Evolutionary conservation across 2,329 filamentous ascomycete genomes (phyloP).

Genomic region (Colletotrichum costaricense): DNA sequence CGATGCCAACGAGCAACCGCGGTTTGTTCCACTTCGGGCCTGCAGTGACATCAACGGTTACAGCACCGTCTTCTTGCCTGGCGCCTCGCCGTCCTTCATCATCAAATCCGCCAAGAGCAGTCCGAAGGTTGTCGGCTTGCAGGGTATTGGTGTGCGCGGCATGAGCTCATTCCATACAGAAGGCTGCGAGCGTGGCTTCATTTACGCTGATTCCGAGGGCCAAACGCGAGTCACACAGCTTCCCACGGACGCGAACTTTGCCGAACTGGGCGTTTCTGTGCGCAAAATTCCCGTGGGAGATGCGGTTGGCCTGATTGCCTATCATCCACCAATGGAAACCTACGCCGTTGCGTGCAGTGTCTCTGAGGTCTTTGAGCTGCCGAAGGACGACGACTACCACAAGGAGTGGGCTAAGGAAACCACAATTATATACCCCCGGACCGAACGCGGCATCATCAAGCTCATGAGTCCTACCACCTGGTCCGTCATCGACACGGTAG

Average conservation of each 20-base stretch:
- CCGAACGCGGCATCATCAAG: slow-evolving; percentile 79
- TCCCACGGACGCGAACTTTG: slow-evolving; percentile 73
- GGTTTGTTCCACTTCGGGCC: slow-evolving; percentile 65
- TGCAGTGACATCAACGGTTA: slow-evolving; percentile 80
- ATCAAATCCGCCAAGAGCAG: slow-evolving; percentile 82
- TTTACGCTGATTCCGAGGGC: slow-evolving; percentile 81
- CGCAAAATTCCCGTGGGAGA: slow-evolving; percentile 76
- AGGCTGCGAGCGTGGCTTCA: slow-evolving; percentile 83
- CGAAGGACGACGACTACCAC: slow-evolving; percentile 87
- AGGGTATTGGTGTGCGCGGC: slow-evolving; percentile 74
- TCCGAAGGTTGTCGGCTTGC: slow-evolving; percentile 80
- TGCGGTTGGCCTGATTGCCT: slow-evolving; percentile 79
- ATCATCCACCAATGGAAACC: slow-evolving; percentile 78
- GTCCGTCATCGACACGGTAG: slow-evolving; percentile 80
- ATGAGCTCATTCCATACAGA: slow-evolving; percentile 82
- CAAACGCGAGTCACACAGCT: slow-evolving; percentile 80
- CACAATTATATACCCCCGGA: slow-evolving; percentile 70
- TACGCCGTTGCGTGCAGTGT: slow-evolving; percentile 82
- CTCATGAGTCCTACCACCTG: slow-evolving; percentile 83
- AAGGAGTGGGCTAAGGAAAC: slow-evolving; percentile 83
- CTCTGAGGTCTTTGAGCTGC: slow-evolving; percentile 80
- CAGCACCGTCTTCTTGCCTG: slow-evolving; percentile 84
- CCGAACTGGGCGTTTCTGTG: slow-evolving; percentile 81
- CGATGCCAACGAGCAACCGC: slow-evolving; percentile 58
- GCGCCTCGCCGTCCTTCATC: slow-evolving; percentile 82